Conservation (phyloP, 2,329 filamentous ascomycete species). For the Pseudocercospora musae region DNA sequence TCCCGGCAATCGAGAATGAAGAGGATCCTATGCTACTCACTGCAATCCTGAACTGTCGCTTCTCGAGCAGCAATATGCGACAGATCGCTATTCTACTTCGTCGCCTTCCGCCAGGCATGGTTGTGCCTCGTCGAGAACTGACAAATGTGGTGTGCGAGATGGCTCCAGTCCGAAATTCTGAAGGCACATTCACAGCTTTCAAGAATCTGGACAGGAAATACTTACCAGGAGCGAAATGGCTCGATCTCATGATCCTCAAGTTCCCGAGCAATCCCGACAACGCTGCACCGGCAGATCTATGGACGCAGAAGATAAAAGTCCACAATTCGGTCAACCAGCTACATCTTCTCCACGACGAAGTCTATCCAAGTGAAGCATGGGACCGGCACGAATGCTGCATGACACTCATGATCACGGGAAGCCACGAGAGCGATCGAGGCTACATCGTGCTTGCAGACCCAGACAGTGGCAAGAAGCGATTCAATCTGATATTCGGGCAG, state of each 20-base stretch:
- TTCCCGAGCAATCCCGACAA: constrained; percentile 9
- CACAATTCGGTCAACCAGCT: constrained; percentile 14
- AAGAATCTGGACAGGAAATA: constrained; percentile 17
- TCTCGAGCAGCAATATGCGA: constrained; percentile 6
- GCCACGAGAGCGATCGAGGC: constrained; percentile 16
- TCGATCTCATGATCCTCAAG: constrained; percentile 19
- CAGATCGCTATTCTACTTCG: constrained; percentile 19
- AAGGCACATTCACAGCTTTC: constrained; percentile 16
- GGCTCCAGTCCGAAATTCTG: constrained; percentile 10
- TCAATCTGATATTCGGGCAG: constrained; percentile 17
- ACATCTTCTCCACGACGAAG: constrained; percentile 2
- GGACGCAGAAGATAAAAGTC: constrained; percentile 22
- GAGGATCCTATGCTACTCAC: constrained; percentile 13
- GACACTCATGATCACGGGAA: constrained; percentile 19
- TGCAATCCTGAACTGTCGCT: constrained; percentile 23
- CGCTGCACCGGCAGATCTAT: constrained; percentile 12
- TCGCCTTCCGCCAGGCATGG: constrained; percentile 16
- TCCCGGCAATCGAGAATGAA: constrained; percentile 13
- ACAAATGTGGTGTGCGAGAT: constrained; percentile 21
- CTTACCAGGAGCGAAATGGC: constrained; percentile 17
- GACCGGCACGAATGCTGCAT: constrained; percentile 7
- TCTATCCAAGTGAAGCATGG: constrained; percentile 16
- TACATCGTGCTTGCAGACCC: constrained; percentile 18
- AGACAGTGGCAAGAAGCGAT: constrained; percentile 18
- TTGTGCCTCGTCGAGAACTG: constrained; percentile 17